Percentiles rank a stretch among this genome's conserved stretches.
Conservation (phyloP, 257 asterid species). For the Nicotiana benthamiana region DNA sequence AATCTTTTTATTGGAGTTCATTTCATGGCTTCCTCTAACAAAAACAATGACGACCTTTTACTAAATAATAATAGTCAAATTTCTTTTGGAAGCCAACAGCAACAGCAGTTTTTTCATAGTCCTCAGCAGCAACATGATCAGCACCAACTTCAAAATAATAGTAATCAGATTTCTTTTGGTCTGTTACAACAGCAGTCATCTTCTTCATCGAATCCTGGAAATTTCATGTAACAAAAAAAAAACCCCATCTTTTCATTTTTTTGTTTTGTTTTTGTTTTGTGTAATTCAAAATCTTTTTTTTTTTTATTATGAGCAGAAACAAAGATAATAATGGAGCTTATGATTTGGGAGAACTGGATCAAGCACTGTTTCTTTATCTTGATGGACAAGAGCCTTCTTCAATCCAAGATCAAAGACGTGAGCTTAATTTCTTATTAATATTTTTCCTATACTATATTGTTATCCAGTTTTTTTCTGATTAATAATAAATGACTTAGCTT, state of each 20-base stretch:
- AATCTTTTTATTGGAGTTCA: background rate
- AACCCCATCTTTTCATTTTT: background rate
- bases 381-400: conserved; percentile 58
- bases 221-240: conserved; percentile 26
- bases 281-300: too few species aligned
- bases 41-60: background rate
- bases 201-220: conserved; percentile 39
- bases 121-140: conserved; percentile 13
- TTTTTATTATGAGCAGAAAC: conserved; percentile 29
- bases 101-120: conserved; percentile 15
- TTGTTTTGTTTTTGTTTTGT: background rate
- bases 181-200: conserved; percentile 58
- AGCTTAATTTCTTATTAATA: background rate
- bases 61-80: conserved; percentile 4
- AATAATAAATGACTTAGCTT: conserved; percentile 22
- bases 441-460: background rate
- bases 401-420: conserved; percentile 50
- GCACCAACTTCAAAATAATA: conserved; percentile 12
- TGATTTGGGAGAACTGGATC: conserved; percentile 83
- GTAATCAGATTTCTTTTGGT: conserved; percentile 50
- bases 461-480: background rate
- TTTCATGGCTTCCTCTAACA: background rate
- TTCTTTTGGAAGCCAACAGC: conserved; percentile 1
- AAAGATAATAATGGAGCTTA: conserved; percentile 50
- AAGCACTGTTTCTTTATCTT: conserved; percentile 61